These are phyloP conservation scores for Pichia sp. DNA, from an alignment of 1,139 yeast genomes.

Conservation along the genomic window DNA sequence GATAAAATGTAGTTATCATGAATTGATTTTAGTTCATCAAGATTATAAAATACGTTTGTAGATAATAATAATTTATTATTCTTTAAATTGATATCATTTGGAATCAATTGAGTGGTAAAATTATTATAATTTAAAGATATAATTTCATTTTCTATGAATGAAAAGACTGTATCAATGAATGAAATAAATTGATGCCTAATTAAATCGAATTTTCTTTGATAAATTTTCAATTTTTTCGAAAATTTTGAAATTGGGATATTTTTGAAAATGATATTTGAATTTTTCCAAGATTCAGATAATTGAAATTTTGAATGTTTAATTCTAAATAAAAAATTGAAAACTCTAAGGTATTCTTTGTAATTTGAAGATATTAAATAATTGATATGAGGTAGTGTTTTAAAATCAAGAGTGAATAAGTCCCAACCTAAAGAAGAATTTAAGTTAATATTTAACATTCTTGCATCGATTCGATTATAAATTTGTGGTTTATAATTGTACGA, in stretches of 20 bases:
- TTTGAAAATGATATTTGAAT: conserved; percentile 32
- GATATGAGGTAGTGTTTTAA: conserved; percentile 58
- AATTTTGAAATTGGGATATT: conserved; percentile 32
- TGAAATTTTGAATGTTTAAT: conserved; percentile 56
- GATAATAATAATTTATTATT: conserved; percentile 8
- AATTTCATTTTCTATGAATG: conserved; percentile 43
- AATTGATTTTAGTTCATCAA: conserved; percentile 42
- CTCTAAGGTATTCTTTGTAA: conserved; percentile 61
- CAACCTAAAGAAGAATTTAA: conserved; percentile 64
- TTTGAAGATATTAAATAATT: conserved; percentile 38
- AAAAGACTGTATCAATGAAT: conserved; percentile 40
- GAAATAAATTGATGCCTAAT: conserved; percentile 43
- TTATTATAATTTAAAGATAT: conserved; percentile 40
- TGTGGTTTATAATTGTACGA: conserved; percentile 32
- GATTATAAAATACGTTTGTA: conserved; percentile 23
- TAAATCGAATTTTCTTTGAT: conserved; percentile 33
- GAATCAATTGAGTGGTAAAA: conserved; percentile 15
- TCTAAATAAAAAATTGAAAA: conserved; percentile 84
- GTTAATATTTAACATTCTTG: conserved; percentile 65
- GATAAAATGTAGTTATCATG: conserved; percentile 31
- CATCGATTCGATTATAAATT: conserved; percentile 62
- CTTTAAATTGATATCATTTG: background rate
- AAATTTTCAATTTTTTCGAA: conserved; percentile 31
- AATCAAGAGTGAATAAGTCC: conserved; percentile 91
- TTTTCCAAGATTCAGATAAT: conserved; percentile 45